Evolutionary conservation across 805 yeast species (phyloP), one percentile per base, ranked within the genome.

Genomic region (Zygoascus biomembranicola): DNA sequence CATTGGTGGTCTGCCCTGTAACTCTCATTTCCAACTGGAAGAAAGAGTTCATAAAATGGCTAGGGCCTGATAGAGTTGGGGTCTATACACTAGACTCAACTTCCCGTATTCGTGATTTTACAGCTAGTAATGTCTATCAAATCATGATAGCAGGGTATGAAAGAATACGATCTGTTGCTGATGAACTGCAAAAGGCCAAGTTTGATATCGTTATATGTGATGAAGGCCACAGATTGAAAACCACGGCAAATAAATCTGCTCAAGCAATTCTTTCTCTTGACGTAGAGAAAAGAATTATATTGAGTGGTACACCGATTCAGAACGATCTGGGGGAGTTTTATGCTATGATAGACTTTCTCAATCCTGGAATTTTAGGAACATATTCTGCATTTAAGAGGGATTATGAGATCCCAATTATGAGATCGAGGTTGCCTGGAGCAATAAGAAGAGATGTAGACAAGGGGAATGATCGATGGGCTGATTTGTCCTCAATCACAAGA

Each of bases 231-330:
- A 74, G 96, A 49, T 74, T 94, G 59, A 94, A 92, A 61, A 87
- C 81, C 60, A 74, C 80, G 5, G 72, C 81, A 9, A 88, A 87
- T 55, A 90, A 88, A 66, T 81, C 86, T 0, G 71, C 89, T 50
- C 81, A 80, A 55, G 80, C 82, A 0, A 70, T 92, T 51, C 79
- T 77, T 43, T 61, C 73, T 1, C 67, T 90, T 16, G 70, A 80
- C 43, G 75, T 84, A 3, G 72, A 73, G 8, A 78, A 74, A 44
- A 80, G 84, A 56, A 71, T 92, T 1, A 63, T 92, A 5, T 70
- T 94, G 6, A 81, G 96, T 0, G 99, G 97, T 0, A 89, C 97
- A 0, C 97, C 96, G 0, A 88, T 94, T 37, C 99, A 94, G 65
- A 94, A 94, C 68, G 96, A 94, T 66, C 75, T 94, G 48, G 71